Evolutionary conservation across 225 moss, liverwort and hornwort species (phyloP), one percentile per base, ranked within the genome.

Genomic region (Climacium dendroides): DNA sequence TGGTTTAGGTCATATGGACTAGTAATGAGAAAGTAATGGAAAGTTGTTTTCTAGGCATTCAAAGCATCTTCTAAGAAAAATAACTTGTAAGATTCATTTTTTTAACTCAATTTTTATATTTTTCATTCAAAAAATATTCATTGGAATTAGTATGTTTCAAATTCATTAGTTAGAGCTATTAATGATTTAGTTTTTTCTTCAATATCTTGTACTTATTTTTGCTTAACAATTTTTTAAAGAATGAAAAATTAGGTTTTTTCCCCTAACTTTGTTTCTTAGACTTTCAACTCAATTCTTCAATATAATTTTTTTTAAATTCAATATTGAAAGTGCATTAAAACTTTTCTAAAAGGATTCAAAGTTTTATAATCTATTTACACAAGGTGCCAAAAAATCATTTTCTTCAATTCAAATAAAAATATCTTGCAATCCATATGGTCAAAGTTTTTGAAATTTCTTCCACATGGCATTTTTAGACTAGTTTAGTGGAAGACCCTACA

Each of bases 401-500:
- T 66, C 11, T 11, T n/a, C 0, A 23, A 1, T 39, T n/a, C 4
- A n/a, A 66, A 66, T 0, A 5, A 9, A 71, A 26, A 43, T 41
- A 43, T 43, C 16, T 71, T 43, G 6, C 9, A 26, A 28, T 71
- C 16, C 0, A 25, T 1, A 43, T 43, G 5, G 71, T 39, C 14
- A 69, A 39, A 24, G 24, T 23, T 39, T 66, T 4, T 69, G 7
- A 69, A 69, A 69, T 69, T 24, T 69, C 13, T 14, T 24, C 20
- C 0, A 37, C 8, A n/a, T n/a, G n/a, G n/a, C n/a, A 39, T 14
- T 69, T 4, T n/a, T n/a, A 13, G 13, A 69, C 15, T 26, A 41
- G 15, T 15, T 4, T 26, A 26, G 15, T 9, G 0, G 15, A 43
- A 71, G 15, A 9, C 16, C 15, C 0, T 43, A 15, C 0, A 0